Evolutionary conservation across 108 stramenopile genomes (phyloP).

Genomic region (Parmales sp.): DNA sequence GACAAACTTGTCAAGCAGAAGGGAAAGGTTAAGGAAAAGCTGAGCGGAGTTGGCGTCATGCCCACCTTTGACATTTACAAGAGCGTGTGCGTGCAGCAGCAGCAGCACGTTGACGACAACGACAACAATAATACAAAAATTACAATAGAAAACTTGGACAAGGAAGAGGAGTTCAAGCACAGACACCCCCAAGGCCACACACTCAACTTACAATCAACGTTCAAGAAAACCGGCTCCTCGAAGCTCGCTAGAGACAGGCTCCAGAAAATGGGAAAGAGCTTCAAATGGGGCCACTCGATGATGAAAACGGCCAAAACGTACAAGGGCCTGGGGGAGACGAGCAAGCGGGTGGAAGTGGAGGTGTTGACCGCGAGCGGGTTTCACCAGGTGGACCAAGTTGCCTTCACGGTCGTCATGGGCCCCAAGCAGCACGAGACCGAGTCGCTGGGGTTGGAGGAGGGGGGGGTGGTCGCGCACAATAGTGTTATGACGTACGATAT

Average conservation of each 20-base stretch:
- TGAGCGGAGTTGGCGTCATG: no score
- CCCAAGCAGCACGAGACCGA: background rate
- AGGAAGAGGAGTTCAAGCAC: no score
- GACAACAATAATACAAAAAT: no score
- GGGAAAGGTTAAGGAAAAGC: no score
- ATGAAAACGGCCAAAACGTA: background rate
- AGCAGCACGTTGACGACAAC: no score
- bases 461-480: background rate
- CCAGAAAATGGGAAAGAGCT: constrained; percentile 2
- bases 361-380: background rate
- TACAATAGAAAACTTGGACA: no score
- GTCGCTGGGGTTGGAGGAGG: background rate
- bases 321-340: background rate
- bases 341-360: background rate
- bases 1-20: background rate
- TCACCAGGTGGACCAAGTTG: background rate
- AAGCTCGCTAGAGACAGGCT: no score
- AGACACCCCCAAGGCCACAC: no score
- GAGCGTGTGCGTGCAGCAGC: no score
- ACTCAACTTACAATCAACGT: no score
- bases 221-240: no score
- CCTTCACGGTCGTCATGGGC: background rate
- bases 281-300: background rate
- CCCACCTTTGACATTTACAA: no score
- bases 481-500: background rate